Conservation (phyloP, 768 basidiomycete species). For the Melanogaster broomeanus region DNA sequence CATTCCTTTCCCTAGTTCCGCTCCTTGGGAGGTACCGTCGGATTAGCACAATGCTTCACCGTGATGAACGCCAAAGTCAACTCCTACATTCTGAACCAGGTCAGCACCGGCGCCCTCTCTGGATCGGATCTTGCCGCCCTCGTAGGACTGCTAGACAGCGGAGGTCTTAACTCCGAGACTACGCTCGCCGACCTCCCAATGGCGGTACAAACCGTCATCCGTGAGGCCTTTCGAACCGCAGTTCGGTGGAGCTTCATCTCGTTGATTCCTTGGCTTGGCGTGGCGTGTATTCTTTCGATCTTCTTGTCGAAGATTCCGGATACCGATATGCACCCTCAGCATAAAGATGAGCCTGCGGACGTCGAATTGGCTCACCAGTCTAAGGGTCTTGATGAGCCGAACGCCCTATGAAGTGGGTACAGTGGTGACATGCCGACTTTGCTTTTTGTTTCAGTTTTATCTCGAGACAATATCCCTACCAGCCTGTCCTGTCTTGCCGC, state of each 20-base stretch:
- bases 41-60: constrained; percentile 53
- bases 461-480: no score
- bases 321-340: constrained; percentile 3
- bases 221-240: constrained; percentile 43
- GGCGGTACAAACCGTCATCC: constrained; percentile 35
- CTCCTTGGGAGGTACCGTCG: constrained; percentile 52
- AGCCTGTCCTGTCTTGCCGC: no score
- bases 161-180: constrained; percentile 35
- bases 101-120: constrained; percentile 31
- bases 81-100: no score
- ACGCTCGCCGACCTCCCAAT: constrained; percentile 39
- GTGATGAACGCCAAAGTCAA: constrained; percentile 47
- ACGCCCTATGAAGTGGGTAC: no score
- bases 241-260: constrained; percentile 46
- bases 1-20: constrained; percentile 42
- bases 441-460: no score
- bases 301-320: constrained; percentile 42
- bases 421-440: no score
- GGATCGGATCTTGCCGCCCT: constrained; percentile 30
- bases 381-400: no score
- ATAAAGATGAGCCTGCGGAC: no score
- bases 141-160: constrained; percentile 17
- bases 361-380: no score
- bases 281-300: constrained; percentile 36
- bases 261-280: no score